These are phyloP conservation scores for Zygotorulaspora mrakii DNA, from an alignment of 1,139 yeast species.

Conservation along the genomic window DNA sequence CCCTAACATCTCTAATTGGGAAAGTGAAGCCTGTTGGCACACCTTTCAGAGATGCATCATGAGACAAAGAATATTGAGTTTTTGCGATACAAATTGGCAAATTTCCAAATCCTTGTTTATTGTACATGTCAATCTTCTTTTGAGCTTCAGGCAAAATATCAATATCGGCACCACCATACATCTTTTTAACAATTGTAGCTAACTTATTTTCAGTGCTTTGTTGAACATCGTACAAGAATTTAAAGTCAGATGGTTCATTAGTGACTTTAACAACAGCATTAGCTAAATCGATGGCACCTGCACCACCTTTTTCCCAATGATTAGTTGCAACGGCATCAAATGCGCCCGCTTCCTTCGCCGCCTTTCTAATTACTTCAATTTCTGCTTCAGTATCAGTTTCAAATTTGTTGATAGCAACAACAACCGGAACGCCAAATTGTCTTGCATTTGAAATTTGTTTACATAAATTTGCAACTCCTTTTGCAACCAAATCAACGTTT, in stretches of 20 bases:
- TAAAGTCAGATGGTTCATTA: conserved; percentile 42
- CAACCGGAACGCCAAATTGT: conserved; percentile 70
- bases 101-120: conserved; percentile 66
- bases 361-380: conserved; percentile 56
- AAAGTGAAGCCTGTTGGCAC: conserved; percentile 75
- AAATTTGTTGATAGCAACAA: conserved; percentile 75
- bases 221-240: conserved; percentile 58
- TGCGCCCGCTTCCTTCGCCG: conserved; percentile 71
- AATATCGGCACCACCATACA: conserved; percentile 72
- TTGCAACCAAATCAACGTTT: conserved; percentile 57
- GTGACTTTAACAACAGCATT: conserved; percentile 64
- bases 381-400: conserved; percentile 69
- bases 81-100: conserved; percentile 80
- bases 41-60: conserved; percentile 76
- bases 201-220: conserved; percentile 62
- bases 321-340: conserved; percentile 68
- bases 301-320: conserved; percentile 82
- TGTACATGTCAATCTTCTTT: conserved; percentile 61
- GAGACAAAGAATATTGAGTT: conserved; percentile 78
- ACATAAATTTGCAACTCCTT: conserved; percentile 69
- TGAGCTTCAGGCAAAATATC: conserved; percentile 66
- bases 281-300: conserved; percentile 67
- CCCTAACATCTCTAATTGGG: conserved; percentile 76
- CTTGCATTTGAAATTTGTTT: conserved; percentile 71
- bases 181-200: conserved; percentile 59